Base-by-base conservation (phyloP, 805 yeast species). In the Starmerella khaoyaiensis region DNA sequence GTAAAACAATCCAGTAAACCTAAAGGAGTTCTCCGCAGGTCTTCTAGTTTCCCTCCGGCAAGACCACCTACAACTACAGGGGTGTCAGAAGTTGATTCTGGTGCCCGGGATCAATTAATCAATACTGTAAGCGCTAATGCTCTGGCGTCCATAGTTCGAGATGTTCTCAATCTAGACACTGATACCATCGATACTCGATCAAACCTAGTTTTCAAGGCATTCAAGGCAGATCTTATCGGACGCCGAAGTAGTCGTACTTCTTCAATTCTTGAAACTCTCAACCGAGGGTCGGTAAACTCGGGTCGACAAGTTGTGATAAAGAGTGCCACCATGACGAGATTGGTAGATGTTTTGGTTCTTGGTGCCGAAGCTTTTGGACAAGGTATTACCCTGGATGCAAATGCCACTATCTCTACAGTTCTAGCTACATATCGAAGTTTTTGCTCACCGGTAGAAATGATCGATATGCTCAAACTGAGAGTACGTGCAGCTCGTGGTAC, bases 331-430 rank as follows among this genome's bases (percentile, higher is more conserved):
- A 58, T 82, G 39, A 90, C 81, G 30, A 73, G 74, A 48, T 65
- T 87, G 48, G 66, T 84, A 37, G 96, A 87, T 56, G 66, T 86
- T 17, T 59, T 87, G 35, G 83, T 87, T 4, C 65, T 71, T 54
- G 87, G 79, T 16, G 76, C 70, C 27, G 70, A 69, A 48, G 73
- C 70, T 38, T 83, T 72, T 52, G 62, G 63, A 2, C 49, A 60
- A 4, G 35, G 31, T 15, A 33, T 37, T 5, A 65, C 67, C 33
- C 72, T 78, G 71, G 77, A 79, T 52, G 71, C 72, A 55, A 75
- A 72, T 22, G 62, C 66, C 9, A 78, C 69, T 49, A 75, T 82
- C 0, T 65, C 71, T 34, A 74, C 80, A 0, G 76, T 78, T 49
- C 75, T 79, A 45, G 74, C 79, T 15, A 72, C 82, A 0, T 79